A percentile compares a stretch with the other conserved stretches of the same genome.
These are phyloP conservation scores for Cytospora piceae DNA, from an alignment of 2,329 filamentous ascomycete species.

Conservation along the genomic window DNA sequence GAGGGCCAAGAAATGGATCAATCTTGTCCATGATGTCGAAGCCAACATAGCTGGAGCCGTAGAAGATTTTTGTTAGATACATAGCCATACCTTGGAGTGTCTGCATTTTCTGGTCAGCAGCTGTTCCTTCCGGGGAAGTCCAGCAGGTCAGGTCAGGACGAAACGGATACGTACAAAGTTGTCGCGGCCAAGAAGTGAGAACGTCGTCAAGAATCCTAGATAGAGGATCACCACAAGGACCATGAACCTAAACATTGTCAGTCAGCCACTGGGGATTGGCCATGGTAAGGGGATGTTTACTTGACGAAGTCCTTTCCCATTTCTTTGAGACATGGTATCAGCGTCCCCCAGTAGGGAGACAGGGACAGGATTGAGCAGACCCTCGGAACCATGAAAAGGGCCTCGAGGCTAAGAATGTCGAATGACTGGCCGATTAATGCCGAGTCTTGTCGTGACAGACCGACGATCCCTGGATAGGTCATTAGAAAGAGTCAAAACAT, in stretches of 20 bases:
- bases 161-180: conserved; percentile 46
- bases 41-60: conserved; percentile 74
- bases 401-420: conserved; percentile 86
- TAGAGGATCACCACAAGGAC: conserved; percentile 82
- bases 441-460: conserved; percentile 62
- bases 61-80: conserved; percentile 80
- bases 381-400: conserved; percentile 85
- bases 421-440: conserved; percentile 78
- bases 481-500: conserved; percentile 30
- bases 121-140: too few relatives aligned
- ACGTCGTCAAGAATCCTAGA: conserved; percentile 85
- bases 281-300: conserved; percentile 54
- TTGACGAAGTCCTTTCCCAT: conserved; percentile 94
- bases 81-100: conserved; percentile 62
- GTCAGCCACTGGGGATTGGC: conserved; percentile 28
- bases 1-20: conserved; percentile 61
- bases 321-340: conserved; percentile 88
- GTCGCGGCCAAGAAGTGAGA: conserved; percentile 76
- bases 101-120: conserved; percentile 51
- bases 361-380: conserved; percentile 86
- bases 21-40: conserved; percentile 70
- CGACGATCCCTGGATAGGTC: conserved; percentile 61
- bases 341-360: conserved; percentile 86
- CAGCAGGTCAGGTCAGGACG: background rate
- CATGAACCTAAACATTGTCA: conserved; percentile 56